These are phyloP conservation scores for Xanthoconium stramineum DNA, from an alignment of 768 basidiomycete genomes.

Conservation along the genomic window DNA sequence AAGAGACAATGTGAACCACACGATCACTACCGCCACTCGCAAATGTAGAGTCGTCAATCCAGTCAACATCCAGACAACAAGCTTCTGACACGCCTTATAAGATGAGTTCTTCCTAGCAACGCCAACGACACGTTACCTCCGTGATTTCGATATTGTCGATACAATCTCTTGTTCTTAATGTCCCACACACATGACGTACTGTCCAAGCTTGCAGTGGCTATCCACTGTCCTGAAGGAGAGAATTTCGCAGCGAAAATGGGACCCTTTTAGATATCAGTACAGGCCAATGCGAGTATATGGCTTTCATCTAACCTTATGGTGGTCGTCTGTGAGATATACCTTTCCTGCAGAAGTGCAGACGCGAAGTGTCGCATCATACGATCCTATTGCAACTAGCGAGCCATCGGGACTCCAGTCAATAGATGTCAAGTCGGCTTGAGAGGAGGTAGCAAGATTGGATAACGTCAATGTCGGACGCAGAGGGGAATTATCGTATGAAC, in stretches of 20 bases:
- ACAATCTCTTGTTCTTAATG: conserved; percentile 54
- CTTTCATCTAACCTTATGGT: conserved; percentile 55
- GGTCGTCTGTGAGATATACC: conserved; percentile 56
- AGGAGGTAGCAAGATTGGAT: conserved; percentile 45
- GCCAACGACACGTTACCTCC: conserved; percentile 43
- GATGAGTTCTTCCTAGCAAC: neutral
- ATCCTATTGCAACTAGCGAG: conserved; percentile 70
- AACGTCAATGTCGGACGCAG: conserved; percentile 41
- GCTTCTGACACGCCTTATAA: conserved; percentile 39
- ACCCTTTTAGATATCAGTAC: conserved; percentile 47
- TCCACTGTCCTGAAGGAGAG: conserved; percentile 68
- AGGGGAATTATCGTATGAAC: conserved; percentile 24
- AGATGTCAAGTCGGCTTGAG: conserved; percentile 65
- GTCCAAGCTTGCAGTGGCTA: conserved; percentile 76
- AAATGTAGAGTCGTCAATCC: conserved; percentile 69
- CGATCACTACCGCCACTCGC: conserved; percentile 73
- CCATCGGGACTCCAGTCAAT: conserved; percentile 78
- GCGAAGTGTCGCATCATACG: conserved; percentile 70
- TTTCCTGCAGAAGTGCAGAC: conserved; percentile 62
- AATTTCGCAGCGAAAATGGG: conserved; percentile 80
- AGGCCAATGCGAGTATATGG: neutral
- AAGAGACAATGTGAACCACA: conserved; percentile 56
- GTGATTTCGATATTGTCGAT: conserved; percentile 64
- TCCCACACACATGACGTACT: conserved; percentile 79
- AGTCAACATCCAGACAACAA: conserved; percentile 79